Evolutionary conservation across 305 asterid genomes (phyloP), one percentile per base, ranked within the genome.

Genomic region (Rubia peregrina): DNA sequence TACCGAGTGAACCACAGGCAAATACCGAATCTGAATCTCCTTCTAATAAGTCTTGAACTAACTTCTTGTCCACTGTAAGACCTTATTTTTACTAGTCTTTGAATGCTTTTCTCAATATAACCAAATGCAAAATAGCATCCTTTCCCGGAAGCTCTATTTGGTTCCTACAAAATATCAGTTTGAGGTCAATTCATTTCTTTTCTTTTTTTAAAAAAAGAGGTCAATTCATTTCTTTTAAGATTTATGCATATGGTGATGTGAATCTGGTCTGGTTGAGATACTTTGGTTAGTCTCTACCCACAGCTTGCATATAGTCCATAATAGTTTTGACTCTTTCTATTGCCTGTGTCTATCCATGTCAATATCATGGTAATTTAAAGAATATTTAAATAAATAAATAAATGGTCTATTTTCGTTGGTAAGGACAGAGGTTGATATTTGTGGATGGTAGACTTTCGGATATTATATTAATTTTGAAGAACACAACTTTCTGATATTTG

Each of bases 41-140:
- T 42, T 70, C 42, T 67, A 72, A 72, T 61, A 57, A 26, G 46
- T 13, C 24, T 6, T 22, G 67, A 42, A 63, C 71, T 68, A 66
- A 71, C 68, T 26, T 57, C 33, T 63, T 57, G 12, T 19, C 62
- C 9, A 56, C 3, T 7, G 62, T 19, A 16, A 12, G 21, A 7
- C 22, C 2, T 57, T 22, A 9, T 42, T 22, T 63, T 38, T 44
- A 36, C 24, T 5, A 61, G 14, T 55, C 1, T 63, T 43, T 75
- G 73, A 44, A 72, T 19, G 72, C 61, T 10, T 30, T 65, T 53
- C 24, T 57, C 59, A 10, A 4, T 53, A 17, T 60, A 11, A 60
- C 38, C n/a, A 22, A 22, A 10, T 63, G 38, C 43, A 33, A 48
- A 17, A 22, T 22, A 69, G 1, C 22, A 10, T 67, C 11, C 66